These are phyloP conservation scores for Heterobasidion occidentale DNA, from an alignment of 1,284 basidiomycete species.

Conservation along the genomic window DNA sequence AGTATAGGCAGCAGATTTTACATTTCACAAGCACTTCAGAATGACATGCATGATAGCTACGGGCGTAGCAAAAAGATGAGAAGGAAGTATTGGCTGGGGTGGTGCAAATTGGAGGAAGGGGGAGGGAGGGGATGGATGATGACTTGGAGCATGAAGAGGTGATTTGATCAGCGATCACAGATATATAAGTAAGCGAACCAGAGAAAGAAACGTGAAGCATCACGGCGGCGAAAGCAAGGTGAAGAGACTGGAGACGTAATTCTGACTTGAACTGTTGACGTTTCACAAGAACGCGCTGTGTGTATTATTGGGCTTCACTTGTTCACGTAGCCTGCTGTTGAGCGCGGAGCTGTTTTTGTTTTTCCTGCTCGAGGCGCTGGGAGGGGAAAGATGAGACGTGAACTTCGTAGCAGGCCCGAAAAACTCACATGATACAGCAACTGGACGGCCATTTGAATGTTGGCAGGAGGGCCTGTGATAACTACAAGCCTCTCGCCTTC, in stretches of 20 bases:
- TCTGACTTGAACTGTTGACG: too few species aligned
- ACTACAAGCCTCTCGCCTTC: conserved; percentile 88
- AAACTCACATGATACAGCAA: conserved; percentile 81
- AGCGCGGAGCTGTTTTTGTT: conserved; percentile 68
- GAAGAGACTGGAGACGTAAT: background rate
- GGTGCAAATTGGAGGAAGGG: background rate
- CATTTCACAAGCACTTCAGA: background rate
- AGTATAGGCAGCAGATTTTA: background rate
- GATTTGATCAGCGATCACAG: background rate
- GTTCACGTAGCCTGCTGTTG: background rate
- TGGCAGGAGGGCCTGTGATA: conserved; percentile 88
- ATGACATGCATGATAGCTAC: background rate
- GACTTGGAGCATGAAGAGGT: background rate
- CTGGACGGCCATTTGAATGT: conserved; percentile 96
- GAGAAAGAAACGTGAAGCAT: background rate
- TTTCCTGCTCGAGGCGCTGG: conserved; percentile 82
- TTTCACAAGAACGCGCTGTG: too few species aligned
- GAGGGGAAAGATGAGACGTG: background rate
- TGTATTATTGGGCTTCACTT: too few species aligned
- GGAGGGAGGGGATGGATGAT: background rate
- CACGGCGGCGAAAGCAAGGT: background rate
- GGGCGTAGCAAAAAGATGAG: background rate
- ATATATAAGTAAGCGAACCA: conserved; percentile 1
- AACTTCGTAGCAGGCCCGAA: conserved; percentile 7
- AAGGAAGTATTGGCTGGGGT: background rate